Base-by-base conservation (phyloP, 495 filamentous ascomycete genomes). In the Penicillium longicatenatum region DNA sequence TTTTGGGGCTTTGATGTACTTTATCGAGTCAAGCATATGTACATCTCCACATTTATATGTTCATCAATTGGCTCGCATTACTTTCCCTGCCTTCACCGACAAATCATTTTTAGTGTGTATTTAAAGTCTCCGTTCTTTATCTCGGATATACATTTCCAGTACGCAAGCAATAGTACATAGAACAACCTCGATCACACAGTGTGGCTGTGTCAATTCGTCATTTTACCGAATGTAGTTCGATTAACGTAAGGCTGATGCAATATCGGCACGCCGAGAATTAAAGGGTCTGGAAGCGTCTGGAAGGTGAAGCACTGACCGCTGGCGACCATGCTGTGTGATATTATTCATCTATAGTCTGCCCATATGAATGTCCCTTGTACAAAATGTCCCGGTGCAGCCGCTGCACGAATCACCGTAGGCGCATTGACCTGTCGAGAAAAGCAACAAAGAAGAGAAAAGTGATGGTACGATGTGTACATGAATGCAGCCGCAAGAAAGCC, bases 291-390 rank as follows among this genome's bases (percentile, higher is more conserved):
- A 26, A 22, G 24, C 44, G 12, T 33, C 20, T 33, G 30, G 49
- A 29, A 51, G 19, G n/a, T 21, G 31, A 24, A 37, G 30, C n/a
- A 46, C 47, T 51, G 33, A 44, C 37, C 37, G 39, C 33, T 29
- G 35, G 50, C 31, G 37, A 53, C 12, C 35, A 43, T 53, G 50
- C 41, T 52, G 31, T 68, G 57, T 68, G 57, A 56, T 57, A 68
- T 68, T 63, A 63, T 51, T 43, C 44, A 43, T 59, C 52, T 60
- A 65, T 65, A 54, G 58, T 55, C 47, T 52, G 42, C 55, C 29
- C 55, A 59, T 66, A 56, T 60, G 60, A 64, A 69, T 64, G 61
- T 52, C 45, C 54, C 45, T 54, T 68, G 44, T 64, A 62, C 63
- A 66, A 63, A 31, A 65, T 68, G 54, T 43, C 45, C 52, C 29